Evolutionary conservation across 164 flowering plant genomes (phyloP).

Genomic region (Magnolia changhungtana): DNA sequence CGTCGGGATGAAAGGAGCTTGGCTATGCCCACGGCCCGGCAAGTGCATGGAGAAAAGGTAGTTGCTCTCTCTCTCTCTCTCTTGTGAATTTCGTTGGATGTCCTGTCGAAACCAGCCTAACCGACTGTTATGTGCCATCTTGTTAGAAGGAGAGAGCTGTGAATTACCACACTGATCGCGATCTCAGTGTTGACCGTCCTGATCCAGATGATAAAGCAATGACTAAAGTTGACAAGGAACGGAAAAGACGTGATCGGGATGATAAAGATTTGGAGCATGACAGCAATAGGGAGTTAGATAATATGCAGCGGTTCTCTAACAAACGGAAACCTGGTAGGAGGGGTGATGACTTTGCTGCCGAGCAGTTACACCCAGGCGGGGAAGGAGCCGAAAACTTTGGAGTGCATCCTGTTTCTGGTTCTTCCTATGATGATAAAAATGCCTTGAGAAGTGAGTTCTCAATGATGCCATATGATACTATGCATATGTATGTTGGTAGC

Average conservation of each 20-base stretch:
- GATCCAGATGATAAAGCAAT: constrained; percentile 47
- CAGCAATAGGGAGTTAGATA: constrained; percentile 39
- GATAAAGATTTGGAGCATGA: constrained; percentile 59
- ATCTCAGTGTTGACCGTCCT: constrained; percentile 51
- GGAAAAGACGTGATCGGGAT: constrained; percentile 48
- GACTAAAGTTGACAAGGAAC: constrained; percentile 50
- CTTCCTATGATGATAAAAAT: constrained; percentile 52
- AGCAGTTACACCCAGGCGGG: constrained; percentile 46
- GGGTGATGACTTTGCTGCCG: constrained; percentile 47
- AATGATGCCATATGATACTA: background rate
- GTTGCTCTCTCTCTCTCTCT: background rate
- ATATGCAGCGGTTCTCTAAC: constrained; percentile 39
- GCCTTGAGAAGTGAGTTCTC: constrained; percentile 48
- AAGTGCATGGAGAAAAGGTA: constrained; percentile 53
- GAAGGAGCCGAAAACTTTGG: constrained; percentile 49
- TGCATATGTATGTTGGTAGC: background rate
- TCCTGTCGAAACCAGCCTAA: background rate
- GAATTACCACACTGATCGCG: constrained; percentile 48
- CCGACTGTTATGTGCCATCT: constrained; percentile 1
- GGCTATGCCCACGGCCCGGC: constrained; percentile 41
- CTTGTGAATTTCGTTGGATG: background rate
- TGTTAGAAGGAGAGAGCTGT: constrained; percentile 60
- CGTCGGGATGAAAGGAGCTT: constrained; percentile 48
- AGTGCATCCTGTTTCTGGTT: constrained; percentile 32
- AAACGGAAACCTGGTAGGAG: constrained; percentile 43